A percentile compares a stretch with the other conserved stretches of the same genome.
These are phyloP conservation scores for Phytophthora sojae DNA, from an alignment of 352 stramenopile species.

Conservation along the genomic window DNA sequence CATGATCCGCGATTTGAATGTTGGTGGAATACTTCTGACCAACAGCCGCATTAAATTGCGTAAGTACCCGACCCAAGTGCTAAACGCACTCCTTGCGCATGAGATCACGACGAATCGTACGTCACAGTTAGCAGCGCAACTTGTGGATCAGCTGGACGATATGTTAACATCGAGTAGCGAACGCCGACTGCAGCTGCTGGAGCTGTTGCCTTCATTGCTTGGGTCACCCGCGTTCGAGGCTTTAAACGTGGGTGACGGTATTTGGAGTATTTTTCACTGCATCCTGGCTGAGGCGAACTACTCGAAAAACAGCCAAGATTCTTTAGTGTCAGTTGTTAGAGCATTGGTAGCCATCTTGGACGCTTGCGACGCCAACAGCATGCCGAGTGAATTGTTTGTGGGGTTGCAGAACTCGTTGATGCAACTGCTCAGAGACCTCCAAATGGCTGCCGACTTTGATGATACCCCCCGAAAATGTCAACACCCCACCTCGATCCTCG, in stretches of 20 bases:
- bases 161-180: not conserved
- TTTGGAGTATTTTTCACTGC: not conserved
- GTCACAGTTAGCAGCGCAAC: not conserved
- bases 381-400: slow-evolving; percentile 5
- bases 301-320: not conserved
- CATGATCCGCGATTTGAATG: slow-evolving; percentile 9
- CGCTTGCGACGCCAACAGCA: not conserved
- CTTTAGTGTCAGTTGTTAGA: not conserved
- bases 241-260: not conserved
- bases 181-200: slow-evolving; percentile 1
- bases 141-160: not conserved
- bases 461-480: not conserved
- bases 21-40: slow-evolving; percentile 1
- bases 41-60: not conserved
- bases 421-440: not conserved
- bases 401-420: not conserved
- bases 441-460: not conserved
- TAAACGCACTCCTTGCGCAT: slow-evolving; percentile 7
- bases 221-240: not conserved
- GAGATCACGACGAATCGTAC: not conserved
- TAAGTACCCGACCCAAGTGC: not conserved
- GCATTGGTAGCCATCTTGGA: not conserved
- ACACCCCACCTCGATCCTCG: not conserved
- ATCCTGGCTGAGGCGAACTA: not conserved
- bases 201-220: slow-evolving; percentile 15